Evolutionary conservation across 2,329 filamentous ascomycete species (phyloP).

Genomic region (Xylariaceae sp.): DNA sequence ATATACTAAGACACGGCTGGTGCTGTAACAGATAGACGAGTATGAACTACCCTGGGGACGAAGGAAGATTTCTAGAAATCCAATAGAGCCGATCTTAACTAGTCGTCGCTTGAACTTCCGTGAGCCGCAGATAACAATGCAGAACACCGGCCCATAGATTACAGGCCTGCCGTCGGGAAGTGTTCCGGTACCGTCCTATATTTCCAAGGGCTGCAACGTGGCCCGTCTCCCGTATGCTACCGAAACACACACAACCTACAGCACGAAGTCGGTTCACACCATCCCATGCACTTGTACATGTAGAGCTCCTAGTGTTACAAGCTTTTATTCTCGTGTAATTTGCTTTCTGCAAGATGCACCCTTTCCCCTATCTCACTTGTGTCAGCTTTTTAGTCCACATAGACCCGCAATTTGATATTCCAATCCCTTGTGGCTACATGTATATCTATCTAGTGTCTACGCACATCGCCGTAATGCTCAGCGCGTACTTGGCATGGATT

Average conservation of each 20-base stretch:
- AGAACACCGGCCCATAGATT: slow-evolving; percentile 17
- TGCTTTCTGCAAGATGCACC: not conserved
- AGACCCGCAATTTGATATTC: slow-evolving; percentile 22
- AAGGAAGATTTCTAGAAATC: slow-evolving; percentile 12
- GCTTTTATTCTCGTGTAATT: not conserved
- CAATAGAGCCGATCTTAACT: slow-evolving; percentile 15
- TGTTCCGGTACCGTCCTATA: slow-evolving; percentile 27
- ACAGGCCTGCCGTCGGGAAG: slow-evolving; percentile 23
- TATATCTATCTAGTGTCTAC: no score
- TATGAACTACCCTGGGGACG: no score
- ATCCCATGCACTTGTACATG: no score
- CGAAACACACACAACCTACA: slow-evolving; percentile 12
- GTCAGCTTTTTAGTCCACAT: no score
- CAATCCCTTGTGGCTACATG: no score
- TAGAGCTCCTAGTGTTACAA: not conserved
- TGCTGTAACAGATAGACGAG: not conserved
- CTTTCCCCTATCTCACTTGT: no score
- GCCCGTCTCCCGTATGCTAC: slow-evolving; percentile 17
- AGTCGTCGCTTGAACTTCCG: no score
- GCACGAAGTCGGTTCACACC: slow-evolving; percentile 13
- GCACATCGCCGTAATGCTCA: no score
- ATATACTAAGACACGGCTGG: not conserved
- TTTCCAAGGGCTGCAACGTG: slow-evolving; percentile 29
- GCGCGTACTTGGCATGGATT: no score
- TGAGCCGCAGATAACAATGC: slow-evolving; percentile 16